Conservation (phyloP, 73 alveolate species). For the Paramecium tetraurelia region DNA sequence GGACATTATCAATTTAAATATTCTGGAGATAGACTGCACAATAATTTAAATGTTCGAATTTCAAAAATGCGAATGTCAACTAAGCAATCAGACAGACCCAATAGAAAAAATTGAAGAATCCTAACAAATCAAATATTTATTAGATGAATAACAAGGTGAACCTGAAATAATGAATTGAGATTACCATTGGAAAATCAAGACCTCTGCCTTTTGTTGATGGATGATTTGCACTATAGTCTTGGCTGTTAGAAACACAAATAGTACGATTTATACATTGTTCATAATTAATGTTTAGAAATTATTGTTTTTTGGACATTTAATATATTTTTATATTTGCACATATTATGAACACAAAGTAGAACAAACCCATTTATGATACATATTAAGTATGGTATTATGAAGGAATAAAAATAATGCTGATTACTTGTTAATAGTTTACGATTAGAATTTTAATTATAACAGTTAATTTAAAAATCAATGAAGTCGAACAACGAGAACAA, state of each 20-base stretch:
- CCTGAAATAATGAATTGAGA: neutral
- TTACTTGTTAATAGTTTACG: neutral
- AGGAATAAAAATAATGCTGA: neutral
- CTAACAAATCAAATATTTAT: neutral
- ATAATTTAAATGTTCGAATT: neutral
- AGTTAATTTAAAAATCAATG: neutral
- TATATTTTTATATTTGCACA: neutral
- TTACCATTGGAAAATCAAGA: neutral
- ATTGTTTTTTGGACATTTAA: neutral
- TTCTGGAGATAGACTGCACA: neutral
- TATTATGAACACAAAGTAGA: neutral
- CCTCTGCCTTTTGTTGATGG: neutral
- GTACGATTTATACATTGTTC: neutral
- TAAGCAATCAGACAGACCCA: neutral
- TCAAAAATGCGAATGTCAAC: neutral
- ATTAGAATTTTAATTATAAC: neutral
- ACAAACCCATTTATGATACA: neutral
- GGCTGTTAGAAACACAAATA: neutral
- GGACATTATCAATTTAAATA: neutral
- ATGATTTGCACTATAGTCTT: neutral
- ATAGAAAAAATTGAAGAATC: neutral
- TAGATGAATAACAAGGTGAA: neutral
- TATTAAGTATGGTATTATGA: neutral
- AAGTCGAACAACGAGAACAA: slow-evolving; percentile 22
- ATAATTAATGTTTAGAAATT: neutral